Evolutionary conservation across 164 flowering plant genomes (phyloP).

Genomic region (Kalanchoe fedtschenkoi): DNA sequence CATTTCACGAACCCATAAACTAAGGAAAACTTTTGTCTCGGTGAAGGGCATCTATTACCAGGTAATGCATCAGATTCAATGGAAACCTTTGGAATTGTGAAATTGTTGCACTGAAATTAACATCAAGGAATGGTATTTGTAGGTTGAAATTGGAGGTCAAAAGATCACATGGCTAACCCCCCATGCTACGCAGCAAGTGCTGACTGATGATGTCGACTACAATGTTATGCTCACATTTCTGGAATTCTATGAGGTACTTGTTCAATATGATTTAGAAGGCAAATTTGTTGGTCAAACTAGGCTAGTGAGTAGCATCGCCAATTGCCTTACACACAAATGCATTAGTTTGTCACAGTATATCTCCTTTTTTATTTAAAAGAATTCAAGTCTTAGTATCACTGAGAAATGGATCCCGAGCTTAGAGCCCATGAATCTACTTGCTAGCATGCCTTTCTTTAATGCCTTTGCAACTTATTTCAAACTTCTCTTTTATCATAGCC

Average conservation of each 20-base stretch:
- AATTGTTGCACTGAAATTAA: not conserved
- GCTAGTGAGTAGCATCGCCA: too few species aligned
- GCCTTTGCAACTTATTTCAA: too few species aligned
- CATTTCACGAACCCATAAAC: conserved; percentile 71
- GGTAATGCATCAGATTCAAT: conserved; percentile 26
- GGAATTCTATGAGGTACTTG: conserved; percentile 82
- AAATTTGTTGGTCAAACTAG: too few species aligned
- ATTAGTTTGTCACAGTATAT: too few species aligned
- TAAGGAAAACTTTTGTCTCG: conserved; percentile 72
- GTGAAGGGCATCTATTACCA: conserved; percentile 95
- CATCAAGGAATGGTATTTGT: not conserved
- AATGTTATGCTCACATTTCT: conserved; percentile 67
- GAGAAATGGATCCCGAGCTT: too few species aligned
- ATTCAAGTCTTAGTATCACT: too few species aligned
- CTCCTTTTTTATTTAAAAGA: too few species aligned
- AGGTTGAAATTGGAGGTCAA: conserved; percentile 89
- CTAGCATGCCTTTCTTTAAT: too few species aligned
- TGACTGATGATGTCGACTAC: conserved; percentile 78
- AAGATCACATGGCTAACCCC: conserved; percentile 87
- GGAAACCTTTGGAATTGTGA: not conserved
- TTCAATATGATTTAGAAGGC: not conserved
- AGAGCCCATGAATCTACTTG: too few species aligned
- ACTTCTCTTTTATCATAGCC: not conserved
- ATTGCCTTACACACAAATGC: too few species aligned
- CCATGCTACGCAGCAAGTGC: conserved; percentile 77